Conservation (phyloP, 495 filamentous ascomycete genomes). For the Margaritispora aquatica region DNA sequence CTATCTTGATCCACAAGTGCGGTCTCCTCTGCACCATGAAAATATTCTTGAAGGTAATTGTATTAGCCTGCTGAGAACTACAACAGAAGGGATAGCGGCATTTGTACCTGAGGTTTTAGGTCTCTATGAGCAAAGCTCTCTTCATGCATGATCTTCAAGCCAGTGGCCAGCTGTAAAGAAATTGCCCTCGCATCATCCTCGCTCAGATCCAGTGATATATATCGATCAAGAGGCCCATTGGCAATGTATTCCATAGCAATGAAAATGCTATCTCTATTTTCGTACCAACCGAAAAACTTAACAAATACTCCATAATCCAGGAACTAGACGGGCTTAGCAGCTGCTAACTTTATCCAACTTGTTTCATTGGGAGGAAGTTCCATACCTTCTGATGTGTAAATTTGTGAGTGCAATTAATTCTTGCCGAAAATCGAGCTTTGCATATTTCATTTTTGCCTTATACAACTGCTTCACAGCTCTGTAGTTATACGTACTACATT, state of each 20-base stretch:
- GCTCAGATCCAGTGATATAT: background rate
- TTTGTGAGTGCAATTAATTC: slow-evolving; percentile 8
- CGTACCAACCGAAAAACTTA: slow-evolving; percentile 17
- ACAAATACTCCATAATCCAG: slow-evolving; percentile 3
- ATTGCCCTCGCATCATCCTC: slow-evolving; percentile 8
- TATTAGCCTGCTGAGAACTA: background rate
- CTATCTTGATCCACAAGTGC: slow-evolving; percentile 10
- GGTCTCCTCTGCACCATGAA: background rate
- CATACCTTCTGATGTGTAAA: slow-evolving; percentile 15
- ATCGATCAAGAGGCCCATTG: slow-evolving; percentile 15
- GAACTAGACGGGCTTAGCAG: too few relatives aligned
- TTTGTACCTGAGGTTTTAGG: slow-evolving; percentile 15
- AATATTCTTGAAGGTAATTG: background rate
- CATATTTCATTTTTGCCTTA: background rate
- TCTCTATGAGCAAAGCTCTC: slow-evolving; percentile 27
- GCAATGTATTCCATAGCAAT: slow-evolving; percentile 30
- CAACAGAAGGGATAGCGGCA: background rate
- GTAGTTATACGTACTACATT: background rate
- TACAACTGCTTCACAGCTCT: slow-evolving; percentile 3
- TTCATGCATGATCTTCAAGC: slow-evolving; percentile 25
- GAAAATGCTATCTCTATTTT: slow-evolving; percentile 14
- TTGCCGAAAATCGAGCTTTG: background rate
- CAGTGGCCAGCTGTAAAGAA: background rate
- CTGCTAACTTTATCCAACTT: too few relatives aligned
- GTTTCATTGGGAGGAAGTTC: too few relatives aligned